A percentile compares a stretch with the other conserved stretches of the same genome.
Evolutionary conservation across 495 filamentous ascomycete genomes (phyloP).

Genomic region (Penicillium herquei): DNA sequence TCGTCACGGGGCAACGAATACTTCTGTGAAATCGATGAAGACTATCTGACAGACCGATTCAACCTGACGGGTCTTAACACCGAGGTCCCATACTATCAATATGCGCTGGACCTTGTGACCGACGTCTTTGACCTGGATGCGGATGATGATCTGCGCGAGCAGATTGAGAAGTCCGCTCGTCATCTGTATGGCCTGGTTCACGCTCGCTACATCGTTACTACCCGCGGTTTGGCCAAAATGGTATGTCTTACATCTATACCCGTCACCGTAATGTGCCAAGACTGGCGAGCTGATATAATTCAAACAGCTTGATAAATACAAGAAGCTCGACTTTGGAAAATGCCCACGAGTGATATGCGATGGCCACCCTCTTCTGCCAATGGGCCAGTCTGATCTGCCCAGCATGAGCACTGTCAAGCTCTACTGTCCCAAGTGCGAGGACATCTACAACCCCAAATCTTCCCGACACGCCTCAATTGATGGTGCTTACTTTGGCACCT

Average conservation of each 20-base stretch:
- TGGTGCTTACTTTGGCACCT: slow-evolving; percentile 95
- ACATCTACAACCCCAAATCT: slow-evolving; percentile 98
- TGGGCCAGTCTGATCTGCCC: slow-evolving; percentile 86
- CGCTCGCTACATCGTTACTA: slow-evolving; percentile 96
- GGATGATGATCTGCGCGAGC: slow-evolving; percentile 95
- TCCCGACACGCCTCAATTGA: slow-evolving; percentile 93
- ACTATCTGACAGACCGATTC: slow-evolving; percentile 97
- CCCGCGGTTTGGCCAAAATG: slow-evolving; percentile 92
- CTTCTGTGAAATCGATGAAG: slow-evolving; percentile 99
- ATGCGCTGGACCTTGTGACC: slow-evolving; percentile 98
- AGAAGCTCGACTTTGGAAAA: slow-evolving; percentile 96
- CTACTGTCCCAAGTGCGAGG: slow-evolving; percentile 95
- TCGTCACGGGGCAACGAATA: slow-evolving; percentile 98
- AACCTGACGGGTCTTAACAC: slow-evolving; percentile 96
- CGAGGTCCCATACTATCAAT: slow-evolving; percentile 98
- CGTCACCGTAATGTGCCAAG: no score
- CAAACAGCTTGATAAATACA: slow-evolving; percentile 91
- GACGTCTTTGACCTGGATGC: slow-evolving; percentile 99
- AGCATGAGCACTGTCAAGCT: slow-evolving; percentile 88
- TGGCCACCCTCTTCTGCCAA: slow-evolving; percentile 85
- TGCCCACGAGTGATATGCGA: slow-evolving; percentile 94
- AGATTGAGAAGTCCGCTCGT: slow-evolving; percentile 95
- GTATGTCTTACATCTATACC: slow-evolving; percentile 46
- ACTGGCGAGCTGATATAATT: no score
- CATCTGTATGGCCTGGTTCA: slow-evolving; percentile 97